Evolutionary conservation across 2,329 filamentous ascomycete species (phyloP).

Genomic region (Cercospora canescens): DNA sequence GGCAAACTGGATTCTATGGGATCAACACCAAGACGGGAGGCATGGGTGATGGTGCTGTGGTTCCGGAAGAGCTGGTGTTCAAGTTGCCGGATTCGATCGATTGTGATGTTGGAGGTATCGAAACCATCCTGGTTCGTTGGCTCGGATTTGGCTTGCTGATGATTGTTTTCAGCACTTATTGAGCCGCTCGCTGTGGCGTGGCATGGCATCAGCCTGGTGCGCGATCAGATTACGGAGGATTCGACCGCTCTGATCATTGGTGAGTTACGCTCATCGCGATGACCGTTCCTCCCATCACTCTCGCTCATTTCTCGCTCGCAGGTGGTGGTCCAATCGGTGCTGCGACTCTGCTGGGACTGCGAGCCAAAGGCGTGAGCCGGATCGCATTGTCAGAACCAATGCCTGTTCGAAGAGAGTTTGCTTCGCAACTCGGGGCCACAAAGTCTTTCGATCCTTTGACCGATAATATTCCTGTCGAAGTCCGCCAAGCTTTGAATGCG

Average conservation of each 20-base stretch:
- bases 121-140: too few relatives aligned
- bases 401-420: neutral
- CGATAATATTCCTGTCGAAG: neutral
- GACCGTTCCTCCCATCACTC: neutral
- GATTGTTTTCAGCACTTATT: neutral
- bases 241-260: conserved; percentile 10
- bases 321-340: conserved; percentile 14
- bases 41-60: conserved; percentile 11
- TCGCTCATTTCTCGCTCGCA: neutral
- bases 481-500: neutral
- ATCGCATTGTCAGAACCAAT: conserved; percentile 14
- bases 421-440: neutral
- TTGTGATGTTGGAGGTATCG: conserved; percentile 12
- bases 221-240: neutral
- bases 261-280: neutral
- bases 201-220: conserved; percentile 7
- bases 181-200: conserved; percentile 14
- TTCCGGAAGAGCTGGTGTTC: conserved; percentile 6
- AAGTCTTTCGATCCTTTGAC: neutral
- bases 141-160: neutral
- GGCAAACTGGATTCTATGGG: conserved; percentile 7
- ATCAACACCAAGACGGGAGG: conserved; percentile 14
- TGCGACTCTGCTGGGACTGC: conserved; percentile 10
- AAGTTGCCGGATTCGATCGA: conserved; percentile 13
- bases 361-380: conserved; percentile 8